Evolutionary conservation across 495 filamentous ascomycete species (phyloP), one percentile per base, ranked within the genome.

Genomic region (Paragyromitra xinjiangensis): DNA sequence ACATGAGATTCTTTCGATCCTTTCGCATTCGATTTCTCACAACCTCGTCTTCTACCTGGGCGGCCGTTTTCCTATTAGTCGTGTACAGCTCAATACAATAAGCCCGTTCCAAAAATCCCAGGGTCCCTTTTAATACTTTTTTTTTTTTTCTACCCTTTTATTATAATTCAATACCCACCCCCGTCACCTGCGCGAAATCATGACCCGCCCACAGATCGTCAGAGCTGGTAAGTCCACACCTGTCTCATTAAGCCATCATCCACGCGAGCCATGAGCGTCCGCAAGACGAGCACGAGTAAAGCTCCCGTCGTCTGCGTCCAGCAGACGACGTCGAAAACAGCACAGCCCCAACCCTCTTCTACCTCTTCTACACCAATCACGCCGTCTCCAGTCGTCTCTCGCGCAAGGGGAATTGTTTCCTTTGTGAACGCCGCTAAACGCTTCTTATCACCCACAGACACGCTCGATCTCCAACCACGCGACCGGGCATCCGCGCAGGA

Each of bases 381-480:
- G 26, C 55, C 22, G 24, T 44, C 68, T 26, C 42, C 70, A 37
- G 44, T 45, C 29, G 26, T 39, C 7, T 58, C 73, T 63, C 73
- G 73, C 48, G 58, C 67, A 24, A 72, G 39, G 19, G 29, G 58
- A 72, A 73, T 76, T 62, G 39, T 53, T 58, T 76, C 58, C 73
- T 64, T 76, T 72, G 73, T 76, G 44, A 72, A 72, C 34, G 74
- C 74, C 69, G 74, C 74, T 77, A 77, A 77, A 77, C 74, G 74
- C 63, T 77, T 77, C 40, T 61, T 73, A 73, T 65, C 73, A 50
- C 71, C 65, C 58, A 40, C 80, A 98, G 95, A 99, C 85, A 95
- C 95, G 64, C 90, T 98, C 83, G 95, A 99, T 85, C 91, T 99
- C 6, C 96, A 99, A 86, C 89, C 91, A 83, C 91, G 90, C 80